A percentile compares a stretch with the other conserved stretches of the same genome.
Evolutionary conservation across 2,329 filamentous ascomycete species (phyloP).

Genomic region (Neopestalotiopsis sp.): DNA sequence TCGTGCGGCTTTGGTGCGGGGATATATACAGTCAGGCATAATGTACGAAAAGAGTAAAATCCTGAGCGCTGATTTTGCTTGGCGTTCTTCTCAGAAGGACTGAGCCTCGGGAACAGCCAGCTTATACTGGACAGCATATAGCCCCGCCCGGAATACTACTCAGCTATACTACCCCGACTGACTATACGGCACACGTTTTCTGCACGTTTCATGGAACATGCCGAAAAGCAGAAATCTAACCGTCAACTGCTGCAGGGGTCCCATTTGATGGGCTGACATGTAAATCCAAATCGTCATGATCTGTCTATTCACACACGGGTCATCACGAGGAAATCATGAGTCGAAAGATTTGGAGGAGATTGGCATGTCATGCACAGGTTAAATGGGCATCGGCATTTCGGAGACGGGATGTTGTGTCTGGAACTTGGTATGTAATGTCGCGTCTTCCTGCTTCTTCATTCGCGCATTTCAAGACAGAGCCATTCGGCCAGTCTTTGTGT

Average conservation of each 20-base stretch:
- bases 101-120: background rate
- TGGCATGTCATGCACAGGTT: background rate
- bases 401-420: background rate
- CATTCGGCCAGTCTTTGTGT: background rate
- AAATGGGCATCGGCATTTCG: background rate
- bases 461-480: background rate
- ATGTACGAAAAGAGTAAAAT: too few relatives aligned
- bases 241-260: background rate
- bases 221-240: background rate
- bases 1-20: background rate
- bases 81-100: too few relatives aligned
- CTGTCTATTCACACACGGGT: background rate
- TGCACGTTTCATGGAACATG: background rate
- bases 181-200: conserved; percentile 7
- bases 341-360: background rate
- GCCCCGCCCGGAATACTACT: background rate
- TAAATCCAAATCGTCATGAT: background rate
- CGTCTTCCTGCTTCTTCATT: background rate
- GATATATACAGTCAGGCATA: background rate
- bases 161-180: background rate
- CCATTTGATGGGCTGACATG: background rate
- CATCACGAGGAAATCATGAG: background rate
- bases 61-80: too few relatives aligned
- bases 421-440: background rate
- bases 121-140: background rate